Percentiles rank a stretch among this genome's conserved stretches.
phyloP scores from a whole-genome alignment of 257 asterid genomes.

The Capsicum rhomboideum region DNA sequence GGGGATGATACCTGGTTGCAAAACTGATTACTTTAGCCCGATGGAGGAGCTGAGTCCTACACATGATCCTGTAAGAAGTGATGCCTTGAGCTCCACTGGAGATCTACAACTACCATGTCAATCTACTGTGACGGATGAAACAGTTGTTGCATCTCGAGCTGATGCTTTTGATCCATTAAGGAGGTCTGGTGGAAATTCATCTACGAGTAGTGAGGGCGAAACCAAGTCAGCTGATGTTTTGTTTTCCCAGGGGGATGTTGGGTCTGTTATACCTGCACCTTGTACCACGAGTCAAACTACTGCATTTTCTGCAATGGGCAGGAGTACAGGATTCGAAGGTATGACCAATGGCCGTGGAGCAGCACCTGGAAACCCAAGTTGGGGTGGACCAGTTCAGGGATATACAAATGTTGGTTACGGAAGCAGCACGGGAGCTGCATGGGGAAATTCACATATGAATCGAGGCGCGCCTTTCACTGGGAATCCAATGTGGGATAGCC shows the following conservation, averaged over 20 bases:
- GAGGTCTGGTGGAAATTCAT: constrained; percentile 53
- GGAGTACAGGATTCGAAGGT: constrained; percentile 29
- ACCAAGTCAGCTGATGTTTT: constrained; percentile 37
- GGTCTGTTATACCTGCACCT: constrained; percentile 35
- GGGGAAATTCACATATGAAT: constrained; percentile 47
- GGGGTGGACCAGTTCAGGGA: constrained; percentile 64
- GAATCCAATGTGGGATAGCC: constrained; percentile 60
- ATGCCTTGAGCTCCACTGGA: constrained; percentile 30
- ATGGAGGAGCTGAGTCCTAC: constrained; percentile 37
- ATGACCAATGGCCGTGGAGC: constrained; percentile 48
- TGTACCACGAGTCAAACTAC: constrained; percentile 22
- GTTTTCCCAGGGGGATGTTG: constrained; percentile 24
- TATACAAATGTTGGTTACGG: constrained; percentile 47
- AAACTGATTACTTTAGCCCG: constrained; percentile 35
- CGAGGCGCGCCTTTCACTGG: constrained; percentile 35
- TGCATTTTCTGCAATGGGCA: constrained; percentile 22
- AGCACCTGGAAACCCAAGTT: constrained; percentile 53
- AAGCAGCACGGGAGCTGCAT: constrained; percentile 30
- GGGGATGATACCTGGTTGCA: constrained; percentile 30
- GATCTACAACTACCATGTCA: constrained; percentile 25
- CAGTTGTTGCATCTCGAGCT: constrained; percentile 19
- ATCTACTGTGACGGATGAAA: constrained; percentile 13
- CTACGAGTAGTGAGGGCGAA: constrained; percentile 81
- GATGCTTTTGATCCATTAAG: constrained; percentile 41
- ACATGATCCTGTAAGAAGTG: constrained; percentile 33